Percentiles rank a stretch among this genome's conserved stretches.
Evolutionary conservation across 805 yeast genomes (phyloP).

Genomic region (Isabelozyma gotoi): DNA sequence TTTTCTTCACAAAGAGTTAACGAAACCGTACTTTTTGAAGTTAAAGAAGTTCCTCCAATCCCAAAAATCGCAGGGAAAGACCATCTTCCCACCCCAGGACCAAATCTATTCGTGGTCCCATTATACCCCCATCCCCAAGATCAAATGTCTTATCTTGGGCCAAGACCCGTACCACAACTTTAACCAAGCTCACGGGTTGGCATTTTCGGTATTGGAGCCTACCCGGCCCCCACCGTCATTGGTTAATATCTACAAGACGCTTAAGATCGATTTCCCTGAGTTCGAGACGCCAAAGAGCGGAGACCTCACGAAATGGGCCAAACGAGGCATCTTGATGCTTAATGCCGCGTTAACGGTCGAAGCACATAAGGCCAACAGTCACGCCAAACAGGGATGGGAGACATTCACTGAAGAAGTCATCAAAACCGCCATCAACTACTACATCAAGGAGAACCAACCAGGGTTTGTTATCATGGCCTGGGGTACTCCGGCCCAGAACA

Average conservation of each 20-base stretch:
- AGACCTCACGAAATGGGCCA: slow-evolving; percentile 79
- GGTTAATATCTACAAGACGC: slow-evolving; percentile 79
- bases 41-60: slow-evolving; percentile 62
- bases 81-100: slow-evolving; percentile 74
- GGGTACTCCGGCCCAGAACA: slow-evolving; percentile 73
- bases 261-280: slow-evolving; percentile 63
- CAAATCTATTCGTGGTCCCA: slow-evolving; percentile 92
- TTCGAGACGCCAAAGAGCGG: slow-evolving; percentile 67
- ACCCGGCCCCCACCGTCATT: slow-evolving; percentile 81
- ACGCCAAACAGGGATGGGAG: slow-evolving; percentile 91
- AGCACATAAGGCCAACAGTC: slow-evolving; percentile 93
- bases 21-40: slow-evolving; percentile 79
- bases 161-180: slow-evolving; percentile 95
- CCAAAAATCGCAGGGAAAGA: slow-evolving; percentile 42
- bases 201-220: slow-evolving; percentile 87
- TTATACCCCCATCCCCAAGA: slow-evolving; percentile 70
- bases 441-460: slow-evolving; percentile 28
- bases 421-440: slow-evolving; percentile 47
- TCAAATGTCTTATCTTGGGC: slow-evolving; percentile 81
- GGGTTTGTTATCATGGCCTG: slow-evolving; percentile 78
- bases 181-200: slow-evolving; percentile 95
- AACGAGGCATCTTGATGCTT: slow-evolving; percentile 80
- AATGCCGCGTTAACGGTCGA: slow-evolving; percentile 89
- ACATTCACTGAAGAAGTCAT: slow-evolving; percentile 76
- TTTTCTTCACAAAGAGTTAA: slow-evolving; percentile 64